These are phyloP conservation scores for Mycena latifolia DNA, from an alignment of 768 basidiomycete genomes.

Conservation along the genomic window DNA sequence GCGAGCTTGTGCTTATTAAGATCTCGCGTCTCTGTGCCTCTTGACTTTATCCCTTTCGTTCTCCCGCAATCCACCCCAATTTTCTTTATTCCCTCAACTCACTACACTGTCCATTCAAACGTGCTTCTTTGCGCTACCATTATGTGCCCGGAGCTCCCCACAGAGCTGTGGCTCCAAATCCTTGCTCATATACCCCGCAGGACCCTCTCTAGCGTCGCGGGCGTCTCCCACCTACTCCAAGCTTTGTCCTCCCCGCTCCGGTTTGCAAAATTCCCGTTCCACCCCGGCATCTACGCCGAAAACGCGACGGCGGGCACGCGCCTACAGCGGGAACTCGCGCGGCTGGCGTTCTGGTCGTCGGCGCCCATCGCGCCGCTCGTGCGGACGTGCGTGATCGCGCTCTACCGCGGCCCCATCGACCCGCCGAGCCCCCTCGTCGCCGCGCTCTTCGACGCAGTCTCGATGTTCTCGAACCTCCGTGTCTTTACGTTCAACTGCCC, in stretches of 20 bases:
- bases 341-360: conserved; percentile 17
- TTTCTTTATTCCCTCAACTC: too few relatives aligned
- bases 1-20: too few relatives aligned
- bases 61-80: too few relatives aligned
- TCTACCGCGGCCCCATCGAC: neutral
- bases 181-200: neutral
- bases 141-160: neutral
- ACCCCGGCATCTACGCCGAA: neutral
- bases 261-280: neutral
- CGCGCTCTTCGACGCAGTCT: neutral
- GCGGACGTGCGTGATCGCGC: neutral
- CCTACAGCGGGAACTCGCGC: neutral
- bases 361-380: conserved; percentile 1
- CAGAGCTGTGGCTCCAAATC: conserved; percentile 4
- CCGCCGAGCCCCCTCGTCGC: neutral
- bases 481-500: neutral
- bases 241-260: neutral
- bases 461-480: conserved; percentile 8
- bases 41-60: too few relatives aligned
- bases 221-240: neutral
- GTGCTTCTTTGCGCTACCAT: too few relatives aligned
- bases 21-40: too few relatives aligned
- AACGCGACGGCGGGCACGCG: neutral
- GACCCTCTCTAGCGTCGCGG: neutral
- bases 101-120: too few relatives aligned